Percentiles rank a stretch among this genome's conserved stretches.
phyloP scores from a whole-genome alignment of 257 asterid species.

The Jacaranda mimosifolia region DNA sequence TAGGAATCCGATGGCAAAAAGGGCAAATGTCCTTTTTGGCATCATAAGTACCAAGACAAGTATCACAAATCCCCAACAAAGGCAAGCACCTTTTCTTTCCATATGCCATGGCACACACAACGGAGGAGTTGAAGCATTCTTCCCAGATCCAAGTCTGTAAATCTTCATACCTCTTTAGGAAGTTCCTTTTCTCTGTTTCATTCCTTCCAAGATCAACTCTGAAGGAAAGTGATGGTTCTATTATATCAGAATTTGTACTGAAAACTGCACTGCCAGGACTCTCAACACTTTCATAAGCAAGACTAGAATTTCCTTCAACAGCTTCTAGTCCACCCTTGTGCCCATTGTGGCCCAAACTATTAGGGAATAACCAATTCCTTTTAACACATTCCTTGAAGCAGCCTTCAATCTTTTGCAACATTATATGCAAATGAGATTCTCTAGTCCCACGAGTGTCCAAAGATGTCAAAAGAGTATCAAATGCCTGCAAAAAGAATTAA shows the following conservation, averaged over 20 bases:
- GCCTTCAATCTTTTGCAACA: slow-evolving; percentile 85
- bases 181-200: slow-evolving; percentile 58
- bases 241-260: slow-evolving; percentile 53
- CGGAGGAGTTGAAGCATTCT: slow-evolving; percentile 70
- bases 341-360: slow-evolving; percentile 27
- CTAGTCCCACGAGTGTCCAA: slow-evolving; percentile 93
- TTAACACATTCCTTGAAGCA: slow-evolving; percentile 72
- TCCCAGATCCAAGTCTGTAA: slow-evolving; percentile 86
- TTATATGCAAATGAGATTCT: slow-evolving; percentile 94
- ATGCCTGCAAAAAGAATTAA: slow-evolving; percentile 67
- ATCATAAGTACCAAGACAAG: slow-evolving; percentile 62
- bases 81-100: slow-evolving; percentile 72
- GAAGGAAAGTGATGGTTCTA: slow-evolving; percentile 75
- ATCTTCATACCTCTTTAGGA: slow-evolving; percentile 70
- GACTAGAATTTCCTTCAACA: slow-evolving; percentile 48
- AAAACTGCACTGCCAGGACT: slow-evolving; percentile 69
- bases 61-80: slow-evolving; percentile 68
- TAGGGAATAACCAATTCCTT: slow-evolving; percentile 43
- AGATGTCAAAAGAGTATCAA: slow-evolving; percentile 74
- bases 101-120: slow-evolving; percentile 55
- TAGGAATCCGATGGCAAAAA: slow-evolving; percentile 47
- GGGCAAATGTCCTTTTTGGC: slow-evolving; percentile 56
- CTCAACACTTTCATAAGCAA: slow-evolving; percentile 51
- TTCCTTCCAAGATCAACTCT: slow-evolving; percentile 72
- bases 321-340: slow-evolving; percentile 48